Base-by-base conservation (phyloP, 306 rosid species). In the Coriaria nepalensis region DNA sequence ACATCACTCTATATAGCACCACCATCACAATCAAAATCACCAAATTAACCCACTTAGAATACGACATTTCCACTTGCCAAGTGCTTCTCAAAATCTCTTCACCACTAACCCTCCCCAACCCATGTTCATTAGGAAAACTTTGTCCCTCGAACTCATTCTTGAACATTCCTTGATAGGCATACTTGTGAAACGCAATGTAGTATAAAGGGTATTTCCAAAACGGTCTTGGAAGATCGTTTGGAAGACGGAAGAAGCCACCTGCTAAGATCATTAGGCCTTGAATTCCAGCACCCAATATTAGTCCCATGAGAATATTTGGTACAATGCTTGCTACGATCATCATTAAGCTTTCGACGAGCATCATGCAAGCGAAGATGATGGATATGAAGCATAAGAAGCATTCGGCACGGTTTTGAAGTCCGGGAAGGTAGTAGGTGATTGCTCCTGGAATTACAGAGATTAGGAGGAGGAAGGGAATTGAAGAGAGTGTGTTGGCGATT, bases 271-370 rank as follows among this genome's bases (percentile, higher is more conserved):
- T 71, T 0, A 79, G 42, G 14, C 81, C 93, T 68, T 78, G 88
- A 45, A 81, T 58, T 46, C 96, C 93, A 39, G 86, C 73, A 8
- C 96, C 88, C 0, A 68, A 42, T 47, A 81, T 86, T 5, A 81
- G 78, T 0, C 96, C 96, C 93, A 81, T 73, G 0, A 86, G 86
- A 37, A 67, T 76, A 63, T 81, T 56, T 1, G 96, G 93, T 9
- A 86, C 83, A 4, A 81, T 39, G 51, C 78, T 69, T 0, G 88
- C 86, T 11, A 81, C 77, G 38, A 45, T 70, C 96, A 86, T 81
- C 93, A 81, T 86, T 0, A 81, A 67, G 67, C 88, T 78, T 66
- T 86, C 96, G 4, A 86, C 88, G 10, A 81, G 39, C 79, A 70
- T 59, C 48, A 81, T 48, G 48, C 81, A 67, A 0, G 74, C 34